These are phyloP conservation scores for Lactifluus echinatus DNA, from an alignment of 768 basidiomycete genomes.

Conservation along the genomic window DNA sequence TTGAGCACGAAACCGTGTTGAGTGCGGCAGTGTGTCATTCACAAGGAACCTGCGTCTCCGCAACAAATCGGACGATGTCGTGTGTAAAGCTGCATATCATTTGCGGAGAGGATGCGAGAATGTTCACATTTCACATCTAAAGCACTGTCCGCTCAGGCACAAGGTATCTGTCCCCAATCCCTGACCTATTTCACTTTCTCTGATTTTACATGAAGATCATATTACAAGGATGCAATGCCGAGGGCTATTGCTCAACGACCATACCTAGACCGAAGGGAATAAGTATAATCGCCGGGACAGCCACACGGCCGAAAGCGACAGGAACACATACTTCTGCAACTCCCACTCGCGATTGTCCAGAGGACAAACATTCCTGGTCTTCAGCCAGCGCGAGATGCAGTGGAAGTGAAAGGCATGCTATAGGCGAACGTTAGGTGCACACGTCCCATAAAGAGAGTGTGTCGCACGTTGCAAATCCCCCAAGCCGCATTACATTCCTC, in stretches of 20 bases:
- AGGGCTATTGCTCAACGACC: slow-evolving; percentile 29
- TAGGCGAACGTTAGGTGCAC: not conserved
- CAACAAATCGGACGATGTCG: too few relatives aligned
- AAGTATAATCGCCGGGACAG: not conserved
- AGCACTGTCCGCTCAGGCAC: too few relatives aligned
- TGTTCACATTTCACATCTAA: too few relatives aligned
- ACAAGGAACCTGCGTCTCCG: too few relatives aligned
- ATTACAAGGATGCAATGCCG: slow-evolving; percentile 8
- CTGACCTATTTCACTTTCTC: not conserved
- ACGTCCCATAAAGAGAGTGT: not conserved
- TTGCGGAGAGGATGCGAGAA: too few relatives aligned
- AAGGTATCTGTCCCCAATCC: not conserved
- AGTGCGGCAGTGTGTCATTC: too few relatives aligned
- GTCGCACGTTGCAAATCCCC: slow-evolving; percentile 93
- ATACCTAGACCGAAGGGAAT: slow-evolving; percentile 27
- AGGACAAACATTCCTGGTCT: slow-evolving; percentile 93
- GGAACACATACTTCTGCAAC: slow-evolving; percentile 74
- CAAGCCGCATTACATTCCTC: slow-evolving; percentile 98
- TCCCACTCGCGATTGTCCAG: slow-evolving; percentile 97
- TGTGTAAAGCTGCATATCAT: too few relatives aligned
- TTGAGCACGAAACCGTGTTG: too few relatives aligned
- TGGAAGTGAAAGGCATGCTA: slow-evolving; percentile 99
- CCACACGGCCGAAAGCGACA: not conserved
- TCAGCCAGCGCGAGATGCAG: slow-evolving; percentile 98
- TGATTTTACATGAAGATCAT: not conserved